These are phyloP conservation scores for Chondrostereum purpureum DNA, from an alignment of 1,284 basidiomycete genomes.

Conservation along the genomic window DNA sequence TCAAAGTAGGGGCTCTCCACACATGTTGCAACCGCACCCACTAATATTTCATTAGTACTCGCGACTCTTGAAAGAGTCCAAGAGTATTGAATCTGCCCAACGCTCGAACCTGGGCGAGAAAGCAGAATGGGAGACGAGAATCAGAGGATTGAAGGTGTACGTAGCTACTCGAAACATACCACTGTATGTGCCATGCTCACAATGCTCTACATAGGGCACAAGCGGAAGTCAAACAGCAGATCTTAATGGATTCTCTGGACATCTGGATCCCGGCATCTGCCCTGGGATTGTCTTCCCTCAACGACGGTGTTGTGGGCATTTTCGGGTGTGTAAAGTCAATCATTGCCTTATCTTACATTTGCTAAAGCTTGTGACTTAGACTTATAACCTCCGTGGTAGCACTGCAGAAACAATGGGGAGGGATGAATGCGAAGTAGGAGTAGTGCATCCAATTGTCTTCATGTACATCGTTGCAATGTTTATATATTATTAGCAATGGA, in stretches of 20 bases:
- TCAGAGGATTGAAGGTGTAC: constrained; percentile 53
- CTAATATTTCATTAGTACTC: no score
- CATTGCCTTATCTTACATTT: background rate
- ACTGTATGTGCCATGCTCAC: background rate
- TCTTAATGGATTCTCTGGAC: constrained; percentile 78
- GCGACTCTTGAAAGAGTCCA: constrained; percentile 55
- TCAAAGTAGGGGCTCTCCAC: no score
- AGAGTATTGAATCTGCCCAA: constrained; percentile 32
- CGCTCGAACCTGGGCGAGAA: constrained; percentile 50
- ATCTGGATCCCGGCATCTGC: constrained; percentile 86
- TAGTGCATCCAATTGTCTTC: constrained; percentile 6
- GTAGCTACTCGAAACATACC: constrained; percentile 19
- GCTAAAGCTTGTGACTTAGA: constrained; percentile 27
- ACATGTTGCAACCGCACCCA: no score
- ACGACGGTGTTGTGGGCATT: constrained; percentile 81
- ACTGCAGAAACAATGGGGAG: constrained; percentile 48
- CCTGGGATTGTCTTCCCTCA: constrained; percentile 73
- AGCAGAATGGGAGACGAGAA: constrained; percentile 56
- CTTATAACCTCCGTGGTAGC: constrained; percentile 55
- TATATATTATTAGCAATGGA: constrained; percentile 6
- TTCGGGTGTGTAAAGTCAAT: constrained; percentile 52
- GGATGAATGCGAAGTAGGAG: constrained; percentile 40
- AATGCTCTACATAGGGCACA: background rate
- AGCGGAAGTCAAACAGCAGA: constrained; percentile 53
- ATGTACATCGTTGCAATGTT: constrained; percentile 12